phyloP scores from a whole-genome alignment of 352 stramenopile genomes.

The Globisporangium spinosum region DNA sequence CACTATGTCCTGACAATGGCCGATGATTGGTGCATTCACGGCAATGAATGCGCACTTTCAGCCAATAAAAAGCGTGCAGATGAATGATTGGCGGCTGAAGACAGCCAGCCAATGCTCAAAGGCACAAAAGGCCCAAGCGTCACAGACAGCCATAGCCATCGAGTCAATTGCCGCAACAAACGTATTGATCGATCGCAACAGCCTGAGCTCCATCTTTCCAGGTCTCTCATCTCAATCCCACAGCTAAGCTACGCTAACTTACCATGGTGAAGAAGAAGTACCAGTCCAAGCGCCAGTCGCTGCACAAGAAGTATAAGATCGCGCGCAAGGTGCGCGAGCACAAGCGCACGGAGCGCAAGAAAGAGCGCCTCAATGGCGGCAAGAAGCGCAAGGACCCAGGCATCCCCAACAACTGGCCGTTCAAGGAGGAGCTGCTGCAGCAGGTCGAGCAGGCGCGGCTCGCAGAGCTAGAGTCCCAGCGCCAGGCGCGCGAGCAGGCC shows the following conservation, averaged over 20 bases:
- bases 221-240: background rate
- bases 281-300: slow-evolving; percentile 95
- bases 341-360: slow-evolving; percentile 93
- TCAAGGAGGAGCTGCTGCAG: slow-evolving; percentile 94
- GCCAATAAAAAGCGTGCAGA: slow-evolving; percentile 20
- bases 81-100: slow-evolving; percentile 40
- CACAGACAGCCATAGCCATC: slow-evolving; percentile 1
- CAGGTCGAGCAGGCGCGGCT: slow-evolving; percentile 80
- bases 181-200: slow-evolving; percentile 10
- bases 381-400: slow-evolving; percentile 97
- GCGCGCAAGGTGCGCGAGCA: slow-evolving; percentile 91
- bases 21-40: background rate
- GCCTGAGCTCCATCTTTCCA: background rate
- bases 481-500: slow-evolving; percentile 52
- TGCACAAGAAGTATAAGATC: slow-evolving; percentile 99
- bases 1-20: slow-evolving; percentile 1
- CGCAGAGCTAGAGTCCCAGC: slow-evolving; percentile 61
- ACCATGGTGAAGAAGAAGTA: slow-evolving; percentile 99
- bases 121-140: slow-evolving; percentile 9
- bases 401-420: slow-evolving; percentile 98
- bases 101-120: background rate
- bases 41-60: slow-evolving; percentile 11
- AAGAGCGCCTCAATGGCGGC: slow-evolving; percentile 79
- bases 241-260: background rate
- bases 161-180: slow-evolving; percentile 3